These are phyloP conservation scores for Malus sieversii DNA, from an alignment of 306 rosid species.

Conservation along the genomic window DNA sequence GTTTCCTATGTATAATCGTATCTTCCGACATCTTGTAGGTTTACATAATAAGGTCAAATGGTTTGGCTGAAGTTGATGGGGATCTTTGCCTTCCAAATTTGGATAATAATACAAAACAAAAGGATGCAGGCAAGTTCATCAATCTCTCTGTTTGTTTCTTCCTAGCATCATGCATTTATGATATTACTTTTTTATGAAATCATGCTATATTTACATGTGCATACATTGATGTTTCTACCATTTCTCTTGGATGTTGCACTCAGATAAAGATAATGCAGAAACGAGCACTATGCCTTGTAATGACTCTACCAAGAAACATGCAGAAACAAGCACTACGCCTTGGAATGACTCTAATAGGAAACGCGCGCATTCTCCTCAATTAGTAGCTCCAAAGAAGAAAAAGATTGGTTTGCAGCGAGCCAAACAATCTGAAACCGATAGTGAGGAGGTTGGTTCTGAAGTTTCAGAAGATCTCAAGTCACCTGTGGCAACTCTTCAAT, in stretches of 20 bases:
- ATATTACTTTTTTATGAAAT: neutral
- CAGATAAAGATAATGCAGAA: slow-evolving; percentile 36
- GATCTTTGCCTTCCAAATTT: slow-evolving; percentile 35
- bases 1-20: neutral
- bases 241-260: slow-evolving; percentile 15
- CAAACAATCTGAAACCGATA: slow-evolving; percentile 39
- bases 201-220: neutral
- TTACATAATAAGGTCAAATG: slow-evolving; percentile 49
- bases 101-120: slow-evolving; percentile 37
- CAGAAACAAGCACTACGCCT: slow-evolving; percentile 12
- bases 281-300: slow-evolving; percentile 11
- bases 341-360: slow-evolving; percentile 24
- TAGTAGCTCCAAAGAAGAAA: slow-evolving; percentile 42
- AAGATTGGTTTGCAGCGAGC: slow-evolving; percentile 12
- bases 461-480: slow-evolving; percentile 32
- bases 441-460: slow-evolving; percentile 63
- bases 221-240: neutral
- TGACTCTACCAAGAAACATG: slow-evolving; percentile 32
- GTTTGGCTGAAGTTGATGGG: slow-evolving; percentile 52
- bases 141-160: slow-evolving; percentile 2
- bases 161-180: neutral
- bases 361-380: slow-evolving; percentile 24
- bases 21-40: slow-evolving; percentile 38
- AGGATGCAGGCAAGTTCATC: slow-evolving; percentile 46
- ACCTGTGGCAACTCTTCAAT: slow-evolving; percentile 25